Evolutionary conservation across 2,329 filamentous ascomycete species (phyloP), one percentile per base, ranked within the genome.

Genomic region (Teratosphaeria destructans): DNA sequence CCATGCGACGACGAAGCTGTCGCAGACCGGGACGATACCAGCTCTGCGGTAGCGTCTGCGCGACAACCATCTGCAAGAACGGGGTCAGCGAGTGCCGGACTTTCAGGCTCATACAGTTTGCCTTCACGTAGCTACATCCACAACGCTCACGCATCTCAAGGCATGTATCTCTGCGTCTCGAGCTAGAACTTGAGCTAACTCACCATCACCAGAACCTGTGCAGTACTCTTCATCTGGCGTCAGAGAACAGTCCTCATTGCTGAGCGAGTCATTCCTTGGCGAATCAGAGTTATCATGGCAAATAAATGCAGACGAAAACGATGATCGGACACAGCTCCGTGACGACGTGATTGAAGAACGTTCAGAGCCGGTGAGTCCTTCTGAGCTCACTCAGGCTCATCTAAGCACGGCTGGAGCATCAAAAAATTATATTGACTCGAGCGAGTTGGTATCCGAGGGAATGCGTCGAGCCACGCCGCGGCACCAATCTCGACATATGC

Each of bases 131-230:
- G 70, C 52, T 73, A 72, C 60, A 71, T 74, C 39, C 72, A 73
- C 57, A 64, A 67, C 60, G 64, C 64, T 35, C 68, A 70, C 60
- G 63, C 62, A 35, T 61, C 59, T 43, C 61, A 59, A 55, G 65
- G 63, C 64, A 57, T 43, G 62, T 60, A n/a, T 26, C 37, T 57
- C 12, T 10, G 8, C 43, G 7, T 8, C 16, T 49, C 49, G 49
- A 43, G n/a, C 16, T 32, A 14, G 32, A 26, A 7, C 19, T n/a
- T 27, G 43, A 47, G 29, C n/a, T 26, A 10, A 35, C 27, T 14
- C 14, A 27, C 10, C 11, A 23, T 37, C 12, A 26, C 5, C 78
- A 85, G 69, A 79, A 82, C 66, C 64, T 47, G 67, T 72, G 4
- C 71, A 72, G 29, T 75, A 75, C 61, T 70, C 71, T n/a, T 74